These are phyloP conservation scores for Tolypocladium nubicola DNA, from an alignment of 2,329 filamentous ascomycete genomes.

Conservation along the genomic window DNA sequence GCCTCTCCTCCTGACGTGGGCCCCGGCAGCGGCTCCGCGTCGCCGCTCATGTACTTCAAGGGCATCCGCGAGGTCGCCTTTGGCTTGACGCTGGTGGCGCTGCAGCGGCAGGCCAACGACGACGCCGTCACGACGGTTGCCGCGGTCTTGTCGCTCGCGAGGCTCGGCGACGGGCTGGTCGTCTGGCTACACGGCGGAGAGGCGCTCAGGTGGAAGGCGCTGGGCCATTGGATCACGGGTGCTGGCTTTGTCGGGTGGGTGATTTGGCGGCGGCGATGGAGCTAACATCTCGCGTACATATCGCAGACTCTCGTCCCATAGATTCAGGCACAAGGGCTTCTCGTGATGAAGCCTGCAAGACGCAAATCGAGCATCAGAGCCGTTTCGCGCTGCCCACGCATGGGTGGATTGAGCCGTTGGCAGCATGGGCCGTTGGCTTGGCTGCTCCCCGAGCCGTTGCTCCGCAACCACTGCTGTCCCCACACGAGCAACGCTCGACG, in stretches of 20 bases:
- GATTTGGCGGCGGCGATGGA: conserved; percentile 8
- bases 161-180: conserved; percentile 19
- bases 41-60: conserved; percentile 24
- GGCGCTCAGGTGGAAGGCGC: conserved; percentile 9
- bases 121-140: conserved; percentile 17
- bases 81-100: conserved; percentile 15
- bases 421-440: too few species aligned
- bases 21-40: conserved; percentile 3
- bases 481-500: background rate
- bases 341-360: too few species aligned
- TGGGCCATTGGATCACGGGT: conserved; percentile 16
- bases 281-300: too few species aligned
- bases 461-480: background rate
- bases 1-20: background rate
- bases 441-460: background rate
- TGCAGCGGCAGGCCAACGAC: conserved; percentile 18
- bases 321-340: too few species aligned
- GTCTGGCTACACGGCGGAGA: conserved; percentile 20
- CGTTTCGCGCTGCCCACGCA: background rate
- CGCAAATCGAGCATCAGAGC: too few species aligned
- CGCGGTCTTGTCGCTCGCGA: conserved; percentile 16
- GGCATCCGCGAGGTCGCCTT: conserved; percentile 22
- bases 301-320: too few species aligned
- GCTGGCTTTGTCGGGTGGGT: conserved; percentile 15
- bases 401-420: background rate